Base-by-base conservation (phyloP, 192 early-diverging fungal species). In the Entophlyctis luteolus region DNA sequence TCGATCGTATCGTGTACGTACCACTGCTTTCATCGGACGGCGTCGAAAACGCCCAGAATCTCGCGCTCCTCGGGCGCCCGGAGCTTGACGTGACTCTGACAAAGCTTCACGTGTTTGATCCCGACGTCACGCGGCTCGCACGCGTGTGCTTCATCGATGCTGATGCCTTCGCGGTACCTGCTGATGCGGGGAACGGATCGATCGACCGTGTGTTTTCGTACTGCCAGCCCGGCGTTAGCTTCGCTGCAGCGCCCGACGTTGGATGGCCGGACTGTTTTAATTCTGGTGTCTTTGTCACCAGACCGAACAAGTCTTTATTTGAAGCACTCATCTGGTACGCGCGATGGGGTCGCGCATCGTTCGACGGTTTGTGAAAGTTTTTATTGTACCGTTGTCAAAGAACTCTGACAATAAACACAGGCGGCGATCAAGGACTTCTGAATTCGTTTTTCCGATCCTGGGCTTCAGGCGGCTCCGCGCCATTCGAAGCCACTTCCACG, bases 181-280 rank as follows among this genome's bases (percentile, higher is more conserved):
- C 90, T n/a, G n/a, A n/a, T n/a, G n/a, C n/a, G n/a, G n/a, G n/a
- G n/a, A n/a, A n/a, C n/a, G n/a, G n/a, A n/a, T n/a, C n/a, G 18
- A 84, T 96, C 20, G 93, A 95, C 56, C 88, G 87, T 27, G 46
- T 98, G 32, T 96, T 98, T 79, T 79, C 39, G 2, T 78, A 60
- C 75, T 29, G 58, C 20, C 14, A 71, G 76, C 14, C 66, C 55
- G 0, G 48, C 60, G 3, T 88, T 96, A n/a, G n/a, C n/a, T n/a
- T n/a, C 75, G 90, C 91, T 2, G 93, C 95, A 3, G 84, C 92
- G 3, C 90, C 93, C 4, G 95, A 98, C 55, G 89, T 89, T 25
- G 94, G 94, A 0, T 98, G 95, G 95, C 95, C 95, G 0, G 95
- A 98, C 71, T 91, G 88, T 62, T 98, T 98, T 79, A 98, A 98